Conservation (phyloP, 352 stramenopile species). For the Plasmopara halstedii region DNA sequence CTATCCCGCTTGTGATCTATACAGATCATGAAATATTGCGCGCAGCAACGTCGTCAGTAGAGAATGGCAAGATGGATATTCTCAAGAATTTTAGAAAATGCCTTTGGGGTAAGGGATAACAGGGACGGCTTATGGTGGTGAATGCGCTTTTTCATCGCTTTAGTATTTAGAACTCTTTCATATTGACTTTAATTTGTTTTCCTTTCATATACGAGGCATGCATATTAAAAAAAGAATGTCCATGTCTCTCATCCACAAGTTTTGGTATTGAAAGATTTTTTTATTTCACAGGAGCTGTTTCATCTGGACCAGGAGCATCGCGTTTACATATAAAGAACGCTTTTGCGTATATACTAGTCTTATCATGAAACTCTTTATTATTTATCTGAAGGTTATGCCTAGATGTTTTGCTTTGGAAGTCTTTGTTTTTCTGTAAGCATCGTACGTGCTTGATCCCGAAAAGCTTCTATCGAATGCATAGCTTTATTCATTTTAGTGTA, state of each 20-base stretch:
- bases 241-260: no score
- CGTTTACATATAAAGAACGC: not conserved
- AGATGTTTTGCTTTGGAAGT: not conserved
- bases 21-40: no score
- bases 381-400: not conserved
- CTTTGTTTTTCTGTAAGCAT: not conserved
- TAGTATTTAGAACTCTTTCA: not conserved
- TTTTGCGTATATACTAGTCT: not conserved
- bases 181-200: not conserved
- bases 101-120: no score
- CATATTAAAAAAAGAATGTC: not conserved
- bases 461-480: not conserved
- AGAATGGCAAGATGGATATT: no score
- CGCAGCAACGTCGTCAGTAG: no score
- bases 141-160: no score
- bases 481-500: constrained; percentile 1
- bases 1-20: no score
- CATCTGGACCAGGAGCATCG: not conserved
- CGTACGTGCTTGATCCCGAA: not conserved
- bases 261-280: not conserved
- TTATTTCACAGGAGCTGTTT: constrained; percentile 1
- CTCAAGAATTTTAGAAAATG: no score
- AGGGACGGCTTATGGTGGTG: no score
- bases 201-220: not conserved
- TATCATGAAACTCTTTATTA: not conserved